A percentile compares a stretch with the other conserved stretches of the same genome.
phyloP scores from a whole-genome alignment of 768 basidiomycete genomes.

The Mrakia frigida region DNA sequence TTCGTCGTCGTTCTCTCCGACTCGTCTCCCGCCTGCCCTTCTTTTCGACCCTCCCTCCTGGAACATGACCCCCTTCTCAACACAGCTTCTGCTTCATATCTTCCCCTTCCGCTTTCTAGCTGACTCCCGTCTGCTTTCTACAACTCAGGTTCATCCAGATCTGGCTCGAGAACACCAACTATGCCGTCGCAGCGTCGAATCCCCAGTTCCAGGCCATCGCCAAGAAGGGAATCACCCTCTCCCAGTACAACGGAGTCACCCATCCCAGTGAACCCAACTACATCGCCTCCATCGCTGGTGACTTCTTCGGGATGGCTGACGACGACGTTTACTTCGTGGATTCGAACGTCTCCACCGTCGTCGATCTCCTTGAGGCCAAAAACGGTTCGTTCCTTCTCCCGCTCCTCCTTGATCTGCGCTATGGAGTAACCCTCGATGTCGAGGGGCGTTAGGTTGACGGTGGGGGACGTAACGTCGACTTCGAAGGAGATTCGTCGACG shows the following conservation, averaged over 20 bases:
- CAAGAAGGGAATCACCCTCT: slow-evolving; percentile 52
- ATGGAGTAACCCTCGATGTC: no score
- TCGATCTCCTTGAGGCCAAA: slow-evolving; percentile 58
- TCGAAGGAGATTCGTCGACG: no score
- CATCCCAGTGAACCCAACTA: slow-evolving; percentile 59
- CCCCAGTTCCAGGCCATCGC: slow-evolving; percentile 47
- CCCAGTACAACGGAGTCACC: slow-evolving; percentile 49
- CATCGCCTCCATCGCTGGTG: slow-evolving; percentile 52
- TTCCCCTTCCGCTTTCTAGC: not conserved
- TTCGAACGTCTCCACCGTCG: slow-evolving; percentile 54
- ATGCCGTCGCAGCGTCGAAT: slow-evolving; percentile 37
- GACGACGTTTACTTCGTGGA: slow-evolving; percentile 47
- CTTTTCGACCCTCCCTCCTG: no score
- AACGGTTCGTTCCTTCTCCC: slow-evolving; percentile 29
- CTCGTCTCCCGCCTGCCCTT: not conserved
- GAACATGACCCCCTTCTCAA: no score
- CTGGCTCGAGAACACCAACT: slow-evolving; percentile 26
- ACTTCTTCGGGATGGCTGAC: slow-evolving; percentile 53
- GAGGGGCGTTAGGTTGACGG: no score
- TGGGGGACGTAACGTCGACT: no score
- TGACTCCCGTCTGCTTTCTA: slow-evolving; percentile 47
- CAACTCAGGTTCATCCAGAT: slow-evolving; percentile 46
- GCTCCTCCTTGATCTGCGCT: not conserved
- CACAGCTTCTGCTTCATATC: no score
- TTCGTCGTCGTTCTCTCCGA: not conserved